phyloP scores from a whole-genome alignment of 305 asterid species.

The Fraxinus latifolia region DNA sequence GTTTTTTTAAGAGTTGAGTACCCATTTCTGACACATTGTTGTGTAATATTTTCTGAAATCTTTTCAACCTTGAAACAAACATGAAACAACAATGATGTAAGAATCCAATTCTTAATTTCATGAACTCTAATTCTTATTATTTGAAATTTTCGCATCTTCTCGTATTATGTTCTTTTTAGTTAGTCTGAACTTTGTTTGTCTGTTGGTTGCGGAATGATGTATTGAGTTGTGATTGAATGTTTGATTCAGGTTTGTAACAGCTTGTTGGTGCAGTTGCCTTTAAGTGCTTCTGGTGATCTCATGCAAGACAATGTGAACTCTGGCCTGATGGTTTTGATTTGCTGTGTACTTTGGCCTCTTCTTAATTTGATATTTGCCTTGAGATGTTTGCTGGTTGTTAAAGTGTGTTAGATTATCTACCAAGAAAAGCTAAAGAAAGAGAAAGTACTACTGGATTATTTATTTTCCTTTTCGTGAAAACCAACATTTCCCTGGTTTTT shows the following conservation, averaged over 20 bases:
- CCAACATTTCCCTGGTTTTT: conserved; percentile 21
- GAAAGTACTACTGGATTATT: conserved; percentile 24
- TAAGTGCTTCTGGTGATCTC: conserved; percentile 59
- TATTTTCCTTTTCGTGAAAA: conserved; percentile 21
- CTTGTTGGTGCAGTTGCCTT: conserved; percentile 71
- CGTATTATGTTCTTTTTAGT: conserved; percentile 5
- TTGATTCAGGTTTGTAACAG: conserved; percentile 66
- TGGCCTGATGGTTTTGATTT: conserved; percentile 70
- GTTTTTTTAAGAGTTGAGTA: background rate
- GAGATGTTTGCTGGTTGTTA: conserved; percentile 39
- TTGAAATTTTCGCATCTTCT: background rate
- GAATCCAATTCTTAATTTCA: background rate
- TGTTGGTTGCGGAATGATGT: conserved; percentile 39
- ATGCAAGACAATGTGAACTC: conserved; percentile 56
- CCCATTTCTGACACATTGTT: background rate
- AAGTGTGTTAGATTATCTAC: conserved; percentile 29
- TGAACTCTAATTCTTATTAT: background rate
- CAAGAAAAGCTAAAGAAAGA: conserved; percentile 11
- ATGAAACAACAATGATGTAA: background rate
- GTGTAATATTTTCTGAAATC: background rate
- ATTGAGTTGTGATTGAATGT: conserved; percentile 56
- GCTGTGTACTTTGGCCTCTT: conserved; percentile 64
- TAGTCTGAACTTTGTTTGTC: conserved; percentile 18
- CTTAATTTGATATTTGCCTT: conserved; percentile 50
- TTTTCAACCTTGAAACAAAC: background rate